Base-by-base conservation (phyloP, 2,329 filamentous ascomycete species). In the Colletotrichum theobromicola region DNA sequence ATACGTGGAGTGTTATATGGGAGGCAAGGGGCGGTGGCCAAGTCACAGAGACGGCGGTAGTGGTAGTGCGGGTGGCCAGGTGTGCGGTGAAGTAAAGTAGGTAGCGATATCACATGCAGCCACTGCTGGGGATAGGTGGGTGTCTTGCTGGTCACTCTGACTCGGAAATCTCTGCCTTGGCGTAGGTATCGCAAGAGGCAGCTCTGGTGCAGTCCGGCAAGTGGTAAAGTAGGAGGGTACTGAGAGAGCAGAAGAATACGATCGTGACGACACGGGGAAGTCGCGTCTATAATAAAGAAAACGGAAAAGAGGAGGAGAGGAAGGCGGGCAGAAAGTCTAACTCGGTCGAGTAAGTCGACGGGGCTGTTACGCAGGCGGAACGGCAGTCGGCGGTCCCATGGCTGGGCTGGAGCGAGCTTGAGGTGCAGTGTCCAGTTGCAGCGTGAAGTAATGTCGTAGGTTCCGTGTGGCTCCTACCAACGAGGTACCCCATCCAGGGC, bases 21-120 rank as follows among this genome's bases (percentile, higher is more conserved):
- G 32, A 60, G 60, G 55, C 62, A 35, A 64, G 50, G 42, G 55
- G 57, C 55, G 62, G 67, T 62, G 35, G 18, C 55, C 18, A 50
- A 63, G 69, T 68, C 53, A 21, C 46, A 57, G 62, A n/a, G 64
- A 24, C 34, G 62, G 55, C 21, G 53, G 37, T 72, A 55, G 72
- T 62, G 53, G 72, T 71, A 35, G 72, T 64, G 74, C 34, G 35
- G 57, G n/a, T 37, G 58, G 28, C 67, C 42, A 46, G 42, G 42
- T 46, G 42, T 46, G 21, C 9, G 57, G 57, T 57, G 21, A 5
- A n/a, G 50, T 26, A 55, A 16, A n/a, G 24, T 57, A 28, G 26
- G 57, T 28, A 65, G 72, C 62, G 28, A 63, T 75, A 67, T 75
- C 72, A 75, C 68, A 75, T 75, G 72, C 72, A 67, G 57, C 62